These are phyloP conservation scores for Lunularia cruciata DNA, from an alignment of 225 moss, liverwort and hornwort species.

Conservation along the genomic window DNA sequence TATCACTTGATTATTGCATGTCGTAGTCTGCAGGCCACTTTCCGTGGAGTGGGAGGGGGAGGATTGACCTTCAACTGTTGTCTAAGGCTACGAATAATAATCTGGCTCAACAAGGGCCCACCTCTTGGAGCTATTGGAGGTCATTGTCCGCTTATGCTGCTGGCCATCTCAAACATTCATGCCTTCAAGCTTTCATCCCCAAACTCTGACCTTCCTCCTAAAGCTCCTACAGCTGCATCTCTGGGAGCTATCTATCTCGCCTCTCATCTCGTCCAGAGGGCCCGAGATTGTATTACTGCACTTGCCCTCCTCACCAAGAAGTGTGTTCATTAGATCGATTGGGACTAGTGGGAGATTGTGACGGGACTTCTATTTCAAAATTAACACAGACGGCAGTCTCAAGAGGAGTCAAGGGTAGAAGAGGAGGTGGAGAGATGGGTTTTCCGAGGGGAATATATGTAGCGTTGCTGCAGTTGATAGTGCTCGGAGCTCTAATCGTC, in stretches of 20 bases:
- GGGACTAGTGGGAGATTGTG: not conserved
- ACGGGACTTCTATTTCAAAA: not conserved
- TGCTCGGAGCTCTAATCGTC: conserved; percentile 3
- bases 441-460: conserved; percentile 1
- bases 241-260: not conserved
- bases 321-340: not conserved
- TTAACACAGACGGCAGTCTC: not conserved
- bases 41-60: not conserved
- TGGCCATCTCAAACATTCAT: not conserved
- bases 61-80: not conserved
- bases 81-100: not conserved
- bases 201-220: conserved; percentile 6
- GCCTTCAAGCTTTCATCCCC: conserved; percentile 2
- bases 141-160: not conserved
- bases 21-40: not conserved
- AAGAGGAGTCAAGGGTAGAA: not conserved
- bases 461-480: conserved; percentile 17
- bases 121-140: not conserved
- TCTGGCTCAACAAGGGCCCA: conserved; percentile 5
- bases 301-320: too few species aligned
- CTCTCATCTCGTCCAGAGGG: conserved; percentile 1
- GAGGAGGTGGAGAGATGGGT: not conserved
- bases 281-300: not conserved
- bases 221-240: not conserved
- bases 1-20: not conserved